phyloP scores from a whole-genome alignment of 129 eudicot genomes.

The Flaveria brownii region DNA sequence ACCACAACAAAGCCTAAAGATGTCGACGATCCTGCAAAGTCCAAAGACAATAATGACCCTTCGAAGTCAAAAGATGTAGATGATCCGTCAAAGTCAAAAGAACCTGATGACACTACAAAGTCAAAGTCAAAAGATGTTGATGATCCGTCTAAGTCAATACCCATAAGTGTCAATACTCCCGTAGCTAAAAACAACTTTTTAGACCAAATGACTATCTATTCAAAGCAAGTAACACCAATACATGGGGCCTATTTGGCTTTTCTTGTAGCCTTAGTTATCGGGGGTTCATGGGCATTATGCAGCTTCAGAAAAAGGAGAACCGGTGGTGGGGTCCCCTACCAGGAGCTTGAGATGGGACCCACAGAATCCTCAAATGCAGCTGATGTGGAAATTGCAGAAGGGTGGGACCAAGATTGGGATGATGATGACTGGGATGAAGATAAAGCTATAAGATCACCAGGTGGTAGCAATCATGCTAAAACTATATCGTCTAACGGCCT shows the following conservation, averaged over 20 bases:
- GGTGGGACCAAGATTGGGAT: slow-evolving; percentile 68
- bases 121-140: slow-evolving; percentile 6
- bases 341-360: slow-evolving; percentile 64
- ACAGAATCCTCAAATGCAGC: slow-evolving; percentile 29
- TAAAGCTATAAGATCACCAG: slow-evolving; percentile 51
- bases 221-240: slow-evolving; percentile 53
- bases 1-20: slow-evolving; percentile 7
- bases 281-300: slow-evolving; percentile 59
- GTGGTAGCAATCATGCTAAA: slow-evolving; percentile 20
- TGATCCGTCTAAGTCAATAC: not conserved
- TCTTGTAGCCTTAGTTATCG: slow-evolving; percentile 42
- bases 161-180: slow-evolving; percentile 12
- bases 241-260: slow-evolving; percentile 47
- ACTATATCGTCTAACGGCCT: slow-evolving; percentile 32
- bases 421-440: slow-evolving; percentile 74
- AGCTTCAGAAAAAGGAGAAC: slow-evolving; percentile 38
- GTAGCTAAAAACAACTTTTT: slow-evolving; percentile 33
- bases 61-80: not conserved
- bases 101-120: no score
- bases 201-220: slow-evolving; percentile 31
- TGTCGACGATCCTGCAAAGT: no score
- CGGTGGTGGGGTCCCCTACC: slow-evolving; percentile 49
- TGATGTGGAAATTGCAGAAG: slow-evolving; percentile 42
- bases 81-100: not conserved
- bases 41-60: not conserved